phyloP scores from a whole-genome alignment of 2,329 filamentous ascomycete genomes.

The Rutstroemia sp. region DNA sequence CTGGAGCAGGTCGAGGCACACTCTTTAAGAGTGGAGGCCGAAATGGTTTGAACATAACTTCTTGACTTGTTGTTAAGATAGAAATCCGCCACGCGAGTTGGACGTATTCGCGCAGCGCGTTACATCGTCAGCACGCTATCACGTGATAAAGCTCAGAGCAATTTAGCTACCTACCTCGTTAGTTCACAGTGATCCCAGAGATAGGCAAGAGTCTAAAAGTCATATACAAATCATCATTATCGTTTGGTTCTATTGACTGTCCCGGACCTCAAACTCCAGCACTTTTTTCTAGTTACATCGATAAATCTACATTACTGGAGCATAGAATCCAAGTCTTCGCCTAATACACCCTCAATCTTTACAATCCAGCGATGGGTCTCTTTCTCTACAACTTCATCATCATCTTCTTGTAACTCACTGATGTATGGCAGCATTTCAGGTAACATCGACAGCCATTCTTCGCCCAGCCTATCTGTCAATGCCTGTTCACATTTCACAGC shows the following conservation, averaged over 20 bases:
- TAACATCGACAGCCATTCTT: conserved; percentile 87
- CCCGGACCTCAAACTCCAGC: neutral
- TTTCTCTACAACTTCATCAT: conserved; percentile 85
- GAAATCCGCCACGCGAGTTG: neutral
- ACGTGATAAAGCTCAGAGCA: neutral
- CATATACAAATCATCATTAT: no score
- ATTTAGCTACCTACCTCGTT: neutral
- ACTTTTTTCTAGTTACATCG: conserved; percentile 1
- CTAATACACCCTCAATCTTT: conserved; percentile 80
- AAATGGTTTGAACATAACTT: conserved; percentile 30
- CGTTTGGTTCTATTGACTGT: neutral
- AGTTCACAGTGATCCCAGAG: no score
- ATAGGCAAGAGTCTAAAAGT: no score
- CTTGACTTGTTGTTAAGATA: neutral
- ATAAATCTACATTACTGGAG: conserved; percentile 52
- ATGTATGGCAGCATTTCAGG: conserved; percentile 97
- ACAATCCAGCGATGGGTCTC: conserved; percentile 88
- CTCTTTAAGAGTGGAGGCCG: conserved; percentile 26
- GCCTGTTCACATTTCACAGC: conserved; percentile 76
- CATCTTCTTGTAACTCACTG: conserved; percentile 91
- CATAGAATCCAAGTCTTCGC: conserved; percentile 89
- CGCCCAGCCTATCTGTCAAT: conserved; percentile 72
- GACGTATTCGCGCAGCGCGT: neutral
- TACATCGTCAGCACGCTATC: no score
- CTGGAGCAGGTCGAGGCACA: conserved; percentile 11